Base-by-base conservation (phyloP, 208 protist species). In the Trypanosoma mega region DNA sequence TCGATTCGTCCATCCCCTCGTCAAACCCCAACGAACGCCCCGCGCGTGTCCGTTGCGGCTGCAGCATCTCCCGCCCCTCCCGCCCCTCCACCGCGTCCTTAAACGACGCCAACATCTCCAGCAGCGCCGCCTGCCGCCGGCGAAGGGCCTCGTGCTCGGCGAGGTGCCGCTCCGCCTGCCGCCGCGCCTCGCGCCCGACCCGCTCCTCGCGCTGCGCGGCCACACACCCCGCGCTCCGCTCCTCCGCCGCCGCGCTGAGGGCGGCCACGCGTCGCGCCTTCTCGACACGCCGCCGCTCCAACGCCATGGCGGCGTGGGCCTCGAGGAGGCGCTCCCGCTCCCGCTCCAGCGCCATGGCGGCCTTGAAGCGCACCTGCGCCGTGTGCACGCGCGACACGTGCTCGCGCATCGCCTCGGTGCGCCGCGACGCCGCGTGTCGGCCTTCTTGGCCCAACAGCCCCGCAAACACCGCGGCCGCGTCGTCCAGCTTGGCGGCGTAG, bases 311-410 rank as follows among this genome's bases (percentile, higher is more conserved):
- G 23, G 63, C 48, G 50, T 95, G 85, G 18, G 86, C 83, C 66
- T 92, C 85, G 7, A 93, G 62, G 16, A 93, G 43, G 36, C 61
- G 48, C 63, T 95, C 81, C 8, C 89, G 82, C 66, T 92, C 80
- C 36, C 72, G 67, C 68, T 95, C 85, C 58, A 92, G 63, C 58
- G 85, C 81, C 83, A 95, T 87, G 1, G 89, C 78, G 8, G 85
- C 78, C 76, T 83, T 85, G 65, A 95, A 93, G 43, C 85, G 85
- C 1, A 95, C 76, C 71, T 93, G 82, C 18, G 89, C 82, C 50
- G 90, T 68, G 48, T 95, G 85, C 16, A 90, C 68, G 0, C 89
- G 83, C 46, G 80, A 81, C 21, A 93, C 72, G 51, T 90, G 76
- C 54, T 68, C 79, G 6, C 85, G 73, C 56, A 88, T 58, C 6